Conservation (phyloP, 1,139 yeast species). For the Casaregolazyma suthepensis region DNA sequence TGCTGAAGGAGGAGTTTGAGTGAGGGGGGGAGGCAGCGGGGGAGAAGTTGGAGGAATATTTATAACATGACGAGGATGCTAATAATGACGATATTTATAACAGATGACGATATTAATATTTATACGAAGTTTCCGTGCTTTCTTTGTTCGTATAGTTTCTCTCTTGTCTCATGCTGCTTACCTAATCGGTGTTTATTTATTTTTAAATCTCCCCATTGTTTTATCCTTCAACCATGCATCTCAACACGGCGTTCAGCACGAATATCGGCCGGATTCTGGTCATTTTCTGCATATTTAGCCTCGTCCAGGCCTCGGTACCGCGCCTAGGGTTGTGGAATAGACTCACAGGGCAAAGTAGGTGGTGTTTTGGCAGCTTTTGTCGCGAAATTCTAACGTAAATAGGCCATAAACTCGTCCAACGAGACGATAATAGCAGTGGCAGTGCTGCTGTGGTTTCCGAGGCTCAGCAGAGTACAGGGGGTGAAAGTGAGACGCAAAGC, state of each 20-base stretch:
- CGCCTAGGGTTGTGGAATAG: background rate
- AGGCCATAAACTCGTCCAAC: background rate
- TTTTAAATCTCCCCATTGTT: background rate
- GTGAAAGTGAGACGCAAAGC: background rate
- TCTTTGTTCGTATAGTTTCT: background rate
- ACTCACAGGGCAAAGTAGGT: conserved; percentile 5
- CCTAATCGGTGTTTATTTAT: background rate
- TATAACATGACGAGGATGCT: too few species aligned
- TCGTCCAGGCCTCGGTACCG: background rate
- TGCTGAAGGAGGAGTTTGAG: conserved; percentile 49
- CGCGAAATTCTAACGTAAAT: background rate
- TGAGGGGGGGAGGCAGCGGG: too few species aligned
- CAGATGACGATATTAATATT: too few species aligned
- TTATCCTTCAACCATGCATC: background rate
- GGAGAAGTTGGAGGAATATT: too few species aligned
- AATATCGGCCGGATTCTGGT: background rate
- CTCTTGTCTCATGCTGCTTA: background rate
- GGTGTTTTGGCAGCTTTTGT: background rate
- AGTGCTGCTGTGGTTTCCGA: background rate
- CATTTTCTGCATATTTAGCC: background rate
- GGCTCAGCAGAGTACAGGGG: background rate
- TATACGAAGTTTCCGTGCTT: background rate
- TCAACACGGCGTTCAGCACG: background rate
- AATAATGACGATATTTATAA: too few species aligned
- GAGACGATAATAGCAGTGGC: background rate